These are phyloP conservation scores for Urochloa ruziziensis DNA, from an alignment of 176 grass and related monocot genomes.

Conservation along the genomic window DNA sequence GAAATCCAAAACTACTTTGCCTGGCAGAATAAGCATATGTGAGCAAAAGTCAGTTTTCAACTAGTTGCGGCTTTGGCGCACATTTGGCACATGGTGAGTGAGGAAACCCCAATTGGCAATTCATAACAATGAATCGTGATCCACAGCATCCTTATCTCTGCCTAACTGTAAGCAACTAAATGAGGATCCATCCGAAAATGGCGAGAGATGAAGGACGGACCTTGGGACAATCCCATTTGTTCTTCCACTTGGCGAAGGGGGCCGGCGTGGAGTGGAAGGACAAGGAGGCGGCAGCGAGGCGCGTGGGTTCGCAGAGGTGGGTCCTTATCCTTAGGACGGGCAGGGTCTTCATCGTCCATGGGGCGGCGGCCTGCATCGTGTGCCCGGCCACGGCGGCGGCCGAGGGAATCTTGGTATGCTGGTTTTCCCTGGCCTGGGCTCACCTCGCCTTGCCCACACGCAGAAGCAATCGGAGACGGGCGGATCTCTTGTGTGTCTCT, in stretches of 20 bases:
- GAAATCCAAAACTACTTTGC: background rate
- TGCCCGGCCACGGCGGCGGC: background rate
- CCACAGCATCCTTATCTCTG: background rate
- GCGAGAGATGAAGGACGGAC: conserved; percentile 25
- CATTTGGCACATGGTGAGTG: background rate
- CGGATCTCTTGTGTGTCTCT: background rate
- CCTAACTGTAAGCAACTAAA: background rate
- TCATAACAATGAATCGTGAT: background rate
- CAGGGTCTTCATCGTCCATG: conserved; percentile 48
- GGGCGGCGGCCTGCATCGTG: conserved; percentile 48
- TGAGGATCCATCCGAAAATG: conserved; percentile 8
- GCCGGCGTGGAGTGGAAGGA: conserved; percentile 67
- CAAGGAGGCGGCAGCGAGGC: background rate
- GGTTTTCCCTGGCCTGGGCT: background rate
- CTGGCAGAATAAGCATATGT: conserved; percentile 7
- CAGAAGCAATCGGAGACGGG: conserved; percentile 6
- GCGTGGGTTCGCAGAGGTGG: conserved; percentile 24
- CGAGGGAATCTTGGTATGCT: background rate
- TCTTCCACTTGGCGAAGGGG: conserved; percentile 64
- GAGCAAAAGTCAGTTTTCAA: background rate
- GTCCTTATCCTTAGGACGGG: conserved; percentile 37
- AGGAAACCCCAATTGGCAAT: background rate
- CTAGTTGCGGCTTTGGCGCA: background rate
- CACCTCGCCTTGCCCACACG: background rate
- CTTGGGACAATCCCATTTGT: conserved; percentile 69